Conservation (phyloP, 306 rosid genomes). For the Fragaria ananassa region DNA sequence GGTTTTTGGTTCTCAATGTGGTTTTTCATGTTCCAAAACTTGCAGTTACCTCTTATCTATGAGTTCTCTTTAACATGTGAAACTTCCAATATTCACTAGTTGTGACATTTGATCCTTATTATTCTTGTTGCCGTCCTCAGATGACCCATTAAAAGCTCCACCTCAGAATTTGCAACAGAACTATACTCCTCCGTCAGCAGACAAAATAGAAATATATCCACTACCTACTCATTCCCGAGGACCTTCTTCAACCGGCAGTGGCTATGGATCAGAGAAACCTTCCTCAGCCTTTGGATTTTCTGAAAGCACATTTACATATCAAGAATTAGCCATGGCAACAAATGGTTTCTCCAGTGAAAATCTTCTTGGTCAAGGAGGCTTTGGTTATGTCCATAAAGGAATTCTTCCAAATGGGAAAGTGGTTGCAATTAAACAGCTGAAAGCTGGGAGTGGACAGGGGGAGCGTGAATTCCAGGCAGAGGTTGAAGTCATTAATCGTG, state of each 20-base stretch:
- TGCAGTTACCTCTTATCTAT: background rate
- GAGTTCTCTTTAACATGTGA: background rate
- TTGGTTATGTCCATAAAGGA: constrained; percentile 66
- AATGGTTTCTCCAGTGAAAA: constrained; percentile 46
- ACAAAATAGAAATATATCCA: constrained; percentile 18
- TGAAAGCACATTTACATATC: constrained; percentile 44
- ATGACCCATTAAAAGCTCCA: constrained; percentile 32
- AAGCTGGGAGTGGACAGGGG: constrained; percentile 56
- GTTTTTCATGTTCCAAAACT: background rate
- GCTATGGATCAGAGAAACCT: constrained; percentile 33
- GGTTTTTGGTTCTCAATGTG: background rate
- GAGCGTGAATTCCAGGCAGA: constrained; percentile 70
- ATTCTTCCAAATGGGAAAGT: constrained; percentile 57
- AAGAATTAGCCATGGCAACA: constrained; percentile 51
- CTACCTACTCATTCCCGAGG: constrained; percentile 11
- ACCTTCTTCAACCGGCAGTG: background rate
- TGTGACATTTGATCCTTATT: background rate
- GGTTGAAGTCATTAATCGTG: constrained; percentile 62
- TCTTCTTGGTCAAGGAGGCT: constrained; percentile 69
- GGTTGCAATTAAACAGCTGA: constrained; percentile 63
- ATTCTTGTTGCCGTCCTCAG: constrained; percentile 27
- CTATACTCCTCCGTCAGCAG: constrained; percentile 22
- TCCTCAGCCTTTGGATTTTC: constrained; percentile 30
- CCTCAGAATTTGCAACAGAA: constrained; percentile 29
- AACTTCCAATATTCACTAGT: background rate